Conservation (phyloP, 1,284 basidiomycete genomes). For the Apiotrichum gracile region DNA sequence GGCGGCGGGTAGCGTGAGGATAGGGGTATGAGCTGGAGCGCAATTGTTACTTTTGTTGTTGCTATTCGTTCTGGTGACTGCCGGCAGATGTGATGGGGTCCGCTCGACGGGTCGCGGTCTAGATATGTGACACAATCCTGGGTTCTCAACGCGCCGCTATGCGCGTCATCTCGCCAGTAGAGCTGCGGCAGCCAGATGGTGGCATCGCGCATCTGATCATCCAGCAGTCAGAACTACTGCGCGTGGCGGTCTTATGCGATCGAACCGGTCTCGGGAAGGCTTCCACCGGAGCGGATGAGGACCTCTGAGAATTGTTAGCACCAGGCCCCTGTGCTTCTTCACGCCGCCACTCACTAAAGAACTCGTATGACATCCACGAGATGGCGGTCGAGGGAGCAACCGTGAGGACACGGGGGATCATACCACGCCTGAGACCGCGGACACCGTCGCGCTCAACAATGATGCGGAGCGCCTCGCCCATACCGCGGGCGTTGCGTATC, state of each 20-base stretch:
- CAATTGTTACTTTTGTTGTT: too few relatives aligned
- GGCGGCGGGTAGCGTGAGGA: not conserved
- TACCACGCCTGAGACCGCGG: conserved; percentile 78
- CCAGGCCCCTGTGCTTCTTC: not conserved
- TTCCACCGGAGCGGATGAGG: conserved; percentile 38
- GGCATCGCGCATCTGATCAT: not conserved
- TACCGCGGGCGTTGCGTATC: conserved; percentile 77
- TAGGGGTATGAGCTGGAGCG: too few relatives aligned
- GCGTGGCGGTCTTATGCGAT: not conserved
- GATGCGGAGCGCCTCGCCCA: conserved; percentile 81
- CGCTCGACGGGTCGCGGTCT: too few relatives aligned
- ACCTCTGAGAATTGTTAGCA: conserved; percentile 31
- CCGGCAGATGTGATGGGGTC: too few relatives aligned
- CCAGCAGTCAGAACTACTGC: not conserved
- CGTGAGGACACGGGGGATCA: conserved; percentile 86
- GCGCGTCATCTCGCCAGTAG: too few relatives aligned
- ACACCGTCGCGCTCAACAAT: conserved; percentile 81
- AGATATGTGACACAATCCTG: too few relatives aligned
- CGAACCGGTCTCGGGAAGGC: conserved; percentile 37
- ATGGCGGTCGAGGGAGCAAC: conserved; percentile 97
- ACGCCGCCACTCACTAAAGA: conserved; percentile 69
- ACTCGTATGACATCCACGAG: conserved; percentile 95
- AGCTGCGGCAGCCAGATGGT: too few relatives aligned
- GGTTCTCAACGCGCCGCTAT: too few relatives aligned
- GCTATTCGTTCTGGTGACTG: too few relatives aligned